phyloP scores from a whole-genome alignment of 768 basidiomycete genomes.

The Sutorius australiensis region DNA sequence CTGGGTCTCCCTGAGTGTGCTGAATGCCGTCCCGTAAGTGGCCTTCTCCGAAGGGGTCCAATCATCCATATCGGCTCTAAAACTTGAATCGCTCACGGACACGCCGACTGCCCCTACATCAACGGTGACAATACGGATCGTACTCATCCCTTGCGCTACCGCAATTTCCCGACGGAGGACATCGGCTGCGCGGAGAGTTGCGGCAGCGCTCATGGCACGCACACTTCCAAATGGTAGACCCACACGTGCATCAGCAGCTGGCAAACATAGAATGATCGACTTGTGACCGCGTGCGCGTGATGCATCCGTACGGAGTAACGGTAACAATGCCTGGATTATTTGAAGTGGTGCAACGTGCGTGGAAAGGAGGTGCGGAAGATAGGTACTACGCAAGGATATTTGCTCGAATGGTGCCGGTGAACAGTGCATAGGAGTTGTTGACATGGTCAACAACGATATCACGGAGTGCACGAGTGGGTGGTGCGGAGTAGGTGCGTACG shows the following conservation, averaged over 20 bases:
- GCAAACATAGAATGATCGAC: slow-evolving; percentile 69
- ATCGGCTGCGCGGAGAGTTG: slow-evolving; percentile 66
- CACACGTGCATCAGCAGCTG: slow-evolving; percentile 66
- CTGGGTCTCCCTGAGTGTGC: slow-evolving; percentile 40
- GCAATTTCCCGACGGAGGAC: slow-evolving; percentile 74
- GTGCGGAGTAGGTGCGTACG: slow-evolving; percentile 61
- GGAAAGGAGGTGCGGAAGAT: slow-evolving; percentile 67
- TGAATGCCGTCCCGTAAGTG: slow-evolving; percentile 70
- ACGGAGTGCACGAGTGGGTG: slow-evolving; percentile 74
- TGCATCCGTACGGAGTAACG: slow-evolving; percentile 70
- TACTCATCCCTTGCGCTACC: slow-evolving; percentile 59
- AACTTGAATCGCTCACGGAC: slow-evolving; percentile 27
- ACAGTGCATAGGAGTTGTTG: slow-evolving; percentile 34
- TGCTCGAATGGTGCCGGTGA: slow-evolving; percentile 65
- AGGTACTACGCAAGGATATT: slow-evolving; percentile 56
- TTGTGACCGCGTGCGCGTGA: slow-evolving; percentile 40
- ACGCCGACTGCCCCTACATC: slow-evolving; percentile 63
- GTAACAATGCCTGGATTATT: slow-evolving; percentile 71
- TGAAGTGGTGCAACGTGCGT: slow-evolving; percentile 78
- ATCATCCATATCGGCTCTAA: slow-evolving; percentile 52
- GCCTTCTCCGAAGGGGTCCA: slow-evolving; percentile 75
- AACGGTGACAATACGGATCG: slow-evolving; percentile 52
- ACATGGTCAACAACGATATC: slow-evolving; percentile 68
- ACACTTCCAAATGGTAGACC: slow-evolving; percentile 66
- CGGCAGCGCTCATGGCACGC: slow-evolving; percentile 73